Conservation (phyloP, 148 eudicot species). For the Rhododendron vialii region DNA sequence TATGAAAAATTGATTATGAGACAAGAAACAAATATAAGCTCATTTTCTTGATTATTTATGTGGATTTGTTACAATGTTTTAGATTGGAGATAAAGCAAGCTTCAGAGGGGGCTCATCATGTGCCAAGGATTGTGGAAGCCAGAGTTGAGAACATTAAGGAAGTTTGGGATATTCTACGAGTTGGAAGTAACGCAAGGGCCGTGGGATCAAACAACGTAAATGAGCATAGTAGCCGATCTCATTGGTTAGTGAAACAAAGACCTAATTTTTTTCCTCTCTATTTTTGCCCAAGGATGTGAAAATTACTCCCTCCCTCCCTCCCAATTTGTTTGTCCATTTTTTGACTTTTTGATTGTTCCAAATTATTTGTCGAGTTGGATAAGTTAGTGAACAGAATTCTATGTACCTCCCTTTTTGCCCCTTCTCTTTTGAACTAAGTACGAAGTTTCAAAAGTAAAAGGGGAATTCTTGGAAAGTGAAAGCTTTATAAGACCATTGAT, state of each 20-base stretch:
- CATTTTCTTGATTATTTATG: constrained; percentile 5
- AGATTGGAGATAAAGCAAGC: constrained; percentile 91
- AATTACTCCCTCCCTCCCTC: neutral
- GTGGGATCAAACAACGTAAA: constrained; percentile 94
- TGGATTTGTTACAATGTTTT: neutral
- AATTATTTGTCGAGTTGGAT: neutral
- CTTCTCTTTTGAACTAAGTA: neutral
- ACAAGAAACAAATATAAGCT: neutral
- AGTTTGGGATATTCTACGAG: constrained; percentile 82
- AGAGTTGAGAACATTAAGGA: constrained; percentile 56
- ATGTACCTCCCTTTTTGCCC: neutral
- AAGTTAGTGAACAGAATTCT: neutral
- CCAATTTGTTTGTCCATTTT: neutral
- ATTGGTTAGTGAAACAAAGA: constrained; percentile 39
- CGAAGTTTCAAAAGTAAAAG: neutral
- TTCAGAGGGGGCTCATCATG: constrained; percentile 75
- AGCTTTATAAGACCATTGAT: neutral
- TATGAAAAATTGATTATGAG: neutral
- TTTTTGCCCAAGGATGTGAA: neutral
- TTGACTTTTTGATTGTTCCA: neutral
- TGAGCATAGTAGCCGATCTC: constrained; percentile 94
- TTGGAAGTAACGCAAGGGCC: constrained; percentile 80
- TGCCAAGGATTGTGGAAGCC: constrained; percentile 85
- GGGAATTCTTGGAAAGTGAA: neutral
- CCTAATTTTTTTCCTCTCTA: neutral